These are phyloP conservation scores for Candida glaebosa DNA, from an alignment of 805 yeast species.

Conservation along the genomic window DNA sequence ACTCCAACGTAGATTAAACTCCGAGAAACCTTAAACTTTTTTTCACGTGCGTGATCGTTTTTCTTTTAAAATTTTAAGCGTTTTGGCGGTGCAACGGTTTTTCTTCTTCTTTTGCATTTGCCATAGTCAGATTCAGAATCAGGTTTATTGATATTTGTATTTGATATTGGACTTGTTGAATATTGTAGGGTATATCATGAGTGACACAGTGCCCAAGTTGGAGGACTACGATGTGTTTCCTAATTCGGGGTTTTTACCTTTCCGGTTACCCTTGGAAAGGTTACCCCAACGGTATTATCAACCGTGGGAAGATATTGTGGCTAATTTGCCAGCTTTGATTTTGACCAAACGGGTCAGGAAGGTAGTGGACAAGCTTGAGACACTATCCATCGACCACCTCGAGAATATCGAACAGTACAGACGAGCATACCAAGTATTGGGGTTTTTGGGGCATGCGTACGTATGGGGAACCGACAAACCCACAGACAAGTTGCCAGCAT, in stretches of 20 bases:
- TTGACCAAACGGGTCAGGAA: conserved; percentile 59
- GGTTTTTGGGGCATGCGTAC: conserved; percentile 84
- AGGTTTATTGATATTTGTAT: too few relatives aligned
- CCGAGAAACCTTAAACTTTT: too few relatives aligned
- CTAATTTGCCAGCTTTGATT: conserved; percentile 68
- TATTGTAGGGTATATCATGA: too few relatives aligned
- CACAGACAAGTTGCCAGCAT: conserved; percentile 58
- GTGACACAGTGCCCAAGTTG: conserved; percentile 22
- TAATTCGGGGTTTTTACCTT: conserved; percentile 76
- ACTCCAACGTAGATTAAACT: too few relatives aligned
- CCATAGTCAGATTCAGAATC: too few relatives aligned
- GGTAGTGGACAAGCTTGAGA: conserved; percentile 63
- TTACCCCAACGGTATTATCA: conserved; percentile 61
- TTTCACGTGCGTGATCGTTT: too few relatives aligned
- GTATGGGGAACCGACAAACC: conserved; percentile 79
- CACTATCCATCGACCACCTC: conserved; percentile 48
- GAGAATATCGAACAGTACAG: conserved; percentile 51
- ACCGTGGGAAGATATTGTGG: conserved; percentile 75
- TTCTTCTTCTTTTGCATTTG: too few relatives aligned
- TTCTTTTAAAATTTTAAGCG: too few relatives aligned
- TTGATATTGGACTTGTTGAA: too few relatives aligned
- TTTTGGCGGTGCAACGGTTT: too few relatives aligned
- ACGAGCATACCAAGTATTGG: conserved; percentile 76
- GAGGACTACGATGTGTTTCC: conserved; percentile 70
- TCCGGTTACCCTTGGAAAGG: conserved; percentile 53